These are phyloP conservation scores for Tetracladium maxilliforme DNA, from an alignment of 2,329 filamentous ascomycete species.

Conservation along the genomic window DNA sequence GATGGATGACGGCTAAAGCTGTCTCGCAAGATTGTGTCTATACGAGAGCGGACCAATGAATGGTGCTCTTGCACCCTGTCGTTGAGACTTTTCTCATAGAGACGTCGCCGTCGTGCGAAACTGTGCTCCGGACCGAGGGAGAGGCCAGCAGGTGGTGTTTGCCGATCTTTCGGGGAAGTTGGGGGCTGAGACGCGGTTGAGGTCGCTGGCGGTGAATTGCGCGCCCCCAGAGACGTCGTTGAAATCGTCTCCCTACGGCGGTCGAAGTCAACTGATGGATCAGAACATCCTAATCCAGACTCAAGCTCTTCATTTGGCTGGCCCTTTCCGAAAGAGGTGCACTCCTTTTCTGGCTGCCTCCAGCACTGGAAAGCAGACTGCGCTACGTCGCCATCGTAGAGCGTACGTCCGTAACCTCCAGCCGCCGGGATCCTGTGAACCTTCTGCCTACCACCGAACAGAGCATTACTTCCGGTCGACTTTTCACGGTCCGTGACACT, in stretches of 20 bases:
- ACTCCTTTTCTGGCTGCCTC: conserved; percentile 26
- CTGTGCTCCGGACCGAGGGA: too few relatives aligned
- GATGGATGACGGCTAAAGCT: conserved; percentile 32
- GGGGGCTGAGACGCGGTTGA: conserved; percentile 65
- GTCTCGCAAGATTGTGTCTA: conserved; percentile 64
- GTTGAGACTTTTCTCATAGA: conserved; percentile 73
- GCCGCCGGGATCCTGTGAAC: conserved; percentile 69
- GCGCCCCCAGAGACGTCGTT: conserved; percentile 57
- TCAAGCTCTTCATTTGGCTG: conserved; percentile 27
- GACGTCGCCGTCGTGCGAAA: conserved; percentile 55
- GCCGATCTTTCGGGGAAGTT: conserved; percentile 34
- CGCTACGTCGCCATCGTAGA: conserved; percentile 81
- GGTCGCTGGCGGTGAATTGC: conserved; percentile 76
- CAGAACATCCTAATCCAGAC: conserved; percentile 40
- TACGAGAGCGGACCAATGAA: conserved; percentile 54
- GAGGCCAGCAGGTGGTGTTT: conserved; percentile 23
- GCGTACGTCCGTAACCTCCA: conserved; percentile 35
- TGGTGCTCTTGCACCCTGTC: conserved; percentile 74
- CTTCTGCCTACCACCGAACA: conserved; percentile 94
- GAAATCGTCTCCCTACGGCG: conserved; percentile 77
- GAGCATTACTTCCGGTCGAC: conserved; percentile 74
- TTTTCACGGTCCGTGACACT: conserved; percentile 76
- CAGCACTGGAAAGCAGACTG: conserved; percentile 73
- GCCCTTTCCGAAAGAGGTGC: too few relatives aligned
- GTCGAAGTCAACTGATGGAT: too few relatives aligned